These are phyloP conservation scores for Apiospora phragmitis DNA, from an alignment of 2,329 filamentous ascomycete genomes.

Conservation along the genomic window DNA sequence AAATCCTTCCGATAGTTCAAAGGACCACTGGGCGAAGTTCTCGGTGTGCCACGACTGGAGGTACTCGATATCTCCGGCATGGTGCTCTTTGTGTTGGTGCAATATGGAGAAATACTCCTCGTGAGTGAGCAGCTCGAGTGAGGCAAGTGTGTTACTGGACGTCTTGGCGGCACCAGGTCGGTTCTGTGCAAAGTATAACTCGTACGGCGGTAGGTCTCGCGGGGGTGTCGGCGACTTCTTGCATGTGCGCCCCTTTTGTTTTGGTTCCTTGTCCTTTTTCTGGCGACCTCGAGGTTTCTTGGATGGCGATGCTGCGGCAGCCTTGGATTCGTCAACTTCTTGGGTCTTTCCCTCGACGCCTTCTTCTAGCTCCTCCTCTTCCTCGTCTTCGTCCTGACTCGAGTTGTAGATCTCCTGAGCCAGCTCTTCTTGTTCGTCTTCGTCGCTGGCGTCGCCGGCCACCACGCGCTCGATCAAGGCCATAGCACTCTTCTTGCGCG, in stretches of 20 bases:
- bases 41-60: constrained; percentile 74
- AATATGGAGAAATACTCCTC: constrained; percentile 84
- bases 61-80: constrained; percentile 68
- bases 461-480: constrained; percentile 59
- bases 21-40: constrained; percentile 88
- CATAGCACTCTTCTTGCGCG: constrained; percentile 18
- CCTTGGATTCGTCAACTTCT: constrained; percentile 16
- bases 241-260: constrained; percentile 33
- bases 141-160: constrained; percentile 79
- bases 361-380: constrained; percentile 23
- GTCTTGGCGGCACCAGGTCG: constrained; percentile 79
- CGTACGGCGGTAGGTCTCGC: constrained; percentile 79
- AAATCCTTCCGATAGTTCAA: constrained; percentile 85
- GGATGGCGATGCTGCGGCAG: constrained; percentile 40
- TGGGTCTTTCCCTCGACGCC: constrained; percentile 28
- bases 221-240: constrained; percentile 78
- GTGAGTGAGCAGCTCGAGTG: constrained; percentile 77
- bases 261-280: constrained; percentile 41
- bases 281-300: constrained; percentile 50
- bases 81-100: constrained; percentile 65
- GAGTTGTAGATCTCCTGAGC: constrained; percentile 68
- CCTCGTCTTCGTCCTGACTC: constrained; percentile 46
- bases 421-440: constrained; percentile 77
- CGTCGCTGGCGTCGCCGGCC: constrained; percentile 65
- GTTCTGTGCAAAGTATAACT: constrained; percentile 93